Base-by-base conservation (phyloP, 2,329 filamentous ascomycete genomes). In the Xylariaceae sp. region DNA sequence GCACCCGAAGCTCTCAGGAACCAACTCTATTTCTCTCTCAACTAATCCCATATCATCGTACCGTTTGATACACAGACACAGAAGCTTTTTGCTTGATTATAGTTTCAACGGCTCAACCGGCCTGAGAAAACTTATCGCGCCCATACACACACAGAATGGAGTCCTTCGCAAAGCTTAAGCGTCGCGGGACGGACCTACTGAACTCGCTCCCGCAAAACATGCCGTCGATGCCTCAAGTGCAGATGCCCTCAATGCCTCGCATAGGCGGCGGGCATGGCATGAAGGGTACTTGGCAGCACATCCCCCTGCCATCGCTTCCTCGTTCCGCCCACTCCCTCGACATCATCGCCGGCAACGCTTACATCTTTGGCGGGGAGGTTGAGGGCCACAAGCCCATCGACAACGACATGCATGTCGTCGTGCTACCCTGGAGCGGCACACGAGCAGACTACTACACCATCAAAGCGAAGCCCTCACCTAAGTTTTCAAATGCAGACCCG, bases 311-410 rank as follows among this genome's bases (percentile, higher is more conserved):
- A 3, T 60, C 76, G 1, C 77, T 92, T 6, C 83, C 84, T 32
- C 85, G 89, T 48, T 93, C 90, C 1, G 92, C 89, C 0, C 90
- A 94, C 66, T 81, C 83, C 3, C 69, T 92, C 61, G 81, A 89
- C 36, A 76, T 87, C 33, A 71, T 87, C 18, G 75, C 74, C 39
- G 74, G 79, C 11, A 78, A 75, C n/a, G 79, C 81, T 37, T 78
- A 77, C 70, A 78, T 95, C 64, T 95, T 92, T 66, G 91, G 91
- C 55, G 91, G 91, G 61, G 90, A 94, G 70, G 72, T 86, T 52
- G 43, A 77, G 39, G 80, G 87, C 3, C 79, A 85, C 41, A 75
- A 89, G 65, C 86, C 87, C 6, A 80, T 87, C 50, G 88, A 92
- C 72, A 90, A 91, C 66, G 78, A 85, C 61, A 80, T 94, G 69